Evolutionary conservation across 768 basidiomycete genomes (phyloP), one percentile per base, ranked within the genome.

Genomic region (Boletus barrowsii): DNA sequence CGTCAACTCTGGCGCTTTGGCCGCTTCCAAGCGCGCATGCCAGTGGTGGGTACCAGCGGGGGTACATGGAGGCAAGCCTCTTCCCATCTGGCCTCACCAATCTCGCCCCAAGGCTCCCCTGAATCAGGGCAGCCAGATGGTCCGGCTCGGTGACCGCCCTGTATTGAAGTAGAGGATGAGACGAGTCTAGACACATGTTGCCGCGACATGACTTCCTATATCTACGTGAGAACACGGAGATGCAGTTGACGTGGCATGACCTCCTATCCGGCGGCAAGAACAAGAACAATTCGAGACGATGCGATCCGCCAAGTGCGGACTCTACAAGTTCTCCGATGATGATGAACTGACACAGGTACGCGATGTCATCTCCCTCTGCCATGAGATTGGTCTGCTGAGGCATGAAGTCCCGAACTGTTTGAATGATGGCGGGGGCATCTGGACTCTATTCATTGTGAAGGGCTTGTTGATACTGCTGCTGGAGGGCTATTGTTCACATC

Each of bases 281-380:
- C 4, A 63, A n/a, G 54, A 22, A 22, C 22, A 22, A 22, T n/a
- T 63, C 62, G 35, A 63, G 62, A 32, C 58, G 58, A 10, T 63
- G 49, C 24, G 62, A 63, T 39, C 62, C 62, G 5, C 47, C 4
- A 53, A 49, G 57, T 15, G 62, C 55, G 13, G 60, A 63, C 48
- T 63, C 62, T 22, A 62, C 62, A 3, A 63, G 10, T 0, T 47
- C 3, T 10, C 50, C 62, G 6, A 42, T 10, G 11, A 64, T 4
- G 11, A 5, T 17, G 36, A 53, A 63, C 10, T 54, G 46, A 29
- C 58, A 62, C 42, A 63, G 30, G 18, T 42, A 24, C 0, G 47
- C 29, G 3, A 10, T 4, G 0, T 15, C 41, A 1, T 37, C 3
- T 0, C 41, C 49, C 30, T 61, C 29, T 37, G 47, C 43, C 36